phyloP scores from a whole-genome alignment of 371 early-diverging fungal species.

The Actinomortierella wolfii region DNA sequence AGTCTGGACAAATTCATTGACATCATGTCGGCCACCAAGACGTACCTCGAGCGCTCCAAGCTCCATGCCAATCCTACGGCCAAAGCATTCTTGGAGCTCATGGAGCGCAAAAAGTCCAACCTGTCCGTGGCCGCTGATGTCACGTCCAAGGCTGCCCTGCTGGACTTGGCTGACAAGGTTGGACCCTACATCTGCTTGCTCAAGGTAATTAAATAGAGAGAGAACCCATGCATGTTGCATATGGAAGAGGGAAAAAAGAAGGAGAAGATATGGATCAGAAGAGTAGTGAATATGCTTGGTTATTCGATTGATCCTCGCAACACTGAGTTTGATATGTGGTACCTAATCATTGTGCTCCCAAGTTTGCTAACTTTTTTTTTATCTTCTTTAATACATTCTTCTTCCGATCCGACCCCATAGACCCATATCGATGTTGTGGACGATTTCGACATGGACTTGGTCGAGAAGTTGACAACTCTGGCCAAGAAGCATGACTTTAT shows the following conservation, averaged over 20 bases:
- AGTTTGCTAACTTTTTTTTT: background rate
- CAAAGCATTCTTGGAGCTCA: constrained; percentile 74
- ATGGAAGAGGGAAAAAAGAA: background rate
- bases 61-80: constrained; percentile 59
- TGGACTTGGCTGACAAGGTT: constrained; percentile 83
- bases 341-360: too few species aligned
- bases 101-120: constrained; percentile 92
- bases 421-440: constrained; percentile 94
- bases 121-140: constrained; percentile 92
- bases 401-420: too few species aligned
- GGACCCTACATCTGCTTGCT: constrained; percentile 95
- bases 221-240: constrained; percentile 3
- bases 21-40: constrained; percentile 38
- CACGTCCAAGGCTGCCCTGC: constrained; percentile 82
- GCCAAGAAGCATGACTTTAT: constrained; percentile 89
- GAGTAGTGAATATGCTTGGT: background rate
- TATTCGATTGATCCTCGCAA: too few species aligned
- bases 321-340: too few species aligned
- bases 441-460: constrained; percentile 89
- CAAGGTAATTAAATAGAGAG: constrained; percentile 63
- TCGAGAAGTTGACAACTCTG: constrained; percentile 71
- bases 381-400: background rate
- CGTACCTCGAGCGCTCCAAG: constrained; percentile 46
- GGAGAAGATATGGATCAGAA: background rate
- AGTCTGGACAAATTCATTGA: background rate